phyloP scores from a whole-genome alignment of 495 filamentous ascomycete genomes.

The Daldinia grandis region DNA sequence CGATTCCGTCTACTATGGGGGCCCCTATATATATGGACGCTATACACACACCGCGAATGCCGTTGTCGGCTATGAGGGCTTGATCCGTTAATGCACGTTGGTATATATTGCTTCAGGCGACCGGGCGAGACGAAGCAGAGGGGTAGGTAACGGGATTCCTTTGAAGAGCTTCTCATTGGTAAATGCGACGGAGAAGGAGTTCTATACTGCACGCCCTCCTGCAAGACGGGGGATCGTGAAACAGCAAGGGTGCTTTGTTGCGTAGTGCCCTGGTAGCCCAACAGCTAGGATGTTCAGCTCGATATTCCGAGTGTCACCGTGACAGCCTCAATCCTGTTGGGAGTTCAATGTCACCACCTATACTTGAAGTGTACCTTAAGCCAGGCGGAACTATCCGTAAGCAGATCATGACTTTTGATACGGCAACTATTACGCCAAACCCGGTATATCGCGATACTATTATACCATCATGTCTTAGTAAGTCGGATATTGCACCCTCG shows the following conservation, averaged over 20 bases:
- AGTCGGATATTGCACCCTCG: conserved; percentile 37
- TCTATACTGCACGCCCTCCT: conserved; percentile 34
- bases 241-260: conserved; percentile 30
- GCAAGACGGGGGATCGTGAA: conserved; percentile 33
- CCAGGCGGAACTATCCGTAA: background rate
- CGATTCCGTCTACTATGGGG: background rate
- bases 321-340: conserved; percentile 1
- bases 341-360: conserved; percentile 9
- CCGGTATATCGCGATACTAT: conserved; percentile 14
- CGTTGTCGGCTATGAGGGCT: conserved; percentile 7
- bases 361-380: background rate
- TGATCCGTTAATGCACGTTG: conserved; percentile 27
- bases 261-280: conserved; percentile 11
- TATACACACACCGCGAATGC: conserved; percentile 2
- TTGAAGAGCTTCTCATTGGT: conserved; percentile 20
- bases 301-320: conserved; percentile 18
- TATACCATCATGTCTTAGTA: conserved; percentile 23
- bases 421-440: background rate
- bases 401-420: background rate
- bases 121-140: conserved; percentile 8
- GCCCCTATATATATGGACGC: background rate
- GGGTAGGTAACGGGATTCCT: conserved; percentile 14
- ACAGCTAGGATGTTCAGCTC: conserved; percentile 29
- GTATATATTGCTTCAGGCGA: conserved; percentile 20
- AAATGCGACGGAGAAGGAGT: conserved; percentile 28